These are phyloP conservation scores for Parafenestella ontariensis DNA, from an alignment of 2,329 filamentous ascomycete species.

Conservation along the genomic window DNA sequence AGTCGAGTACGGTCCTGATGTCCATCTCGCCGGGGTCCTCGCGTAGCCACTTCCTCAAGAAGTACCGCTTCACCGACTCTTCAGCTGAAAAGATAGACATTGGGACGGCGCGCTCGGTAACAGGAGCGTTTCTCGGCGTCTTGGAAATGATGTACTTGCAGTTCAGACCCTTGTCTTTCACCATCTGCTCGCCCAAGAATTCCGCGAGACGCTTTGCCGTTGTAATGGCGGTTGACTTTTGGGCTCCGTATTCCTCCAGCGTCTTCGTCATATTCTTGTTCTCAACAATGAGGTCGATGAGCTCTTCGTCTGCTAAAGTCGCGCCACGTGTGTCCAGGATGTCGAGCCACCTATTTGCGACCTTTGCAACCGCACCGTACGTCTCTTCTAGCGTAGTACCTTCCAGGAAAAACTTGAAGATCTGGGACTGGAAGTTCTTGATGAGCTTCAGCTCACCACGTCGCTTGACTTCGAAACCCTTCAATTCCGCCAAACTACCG, in stretches of 20 bases:
- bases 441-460: conserved; percentile 98
- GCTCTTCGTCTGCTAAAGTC: conserved; percentile 91
- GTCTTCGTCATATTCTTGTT: conserved; percentile 99
- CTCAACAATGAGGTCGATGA: conserved; percentile 99
- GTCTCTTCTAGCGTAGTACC: conserved; percentile 86
- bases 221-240: conserved; percentile 99
- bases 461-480: conserved; percentile 97
- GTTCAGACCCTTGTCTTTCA: conserved; percentile 98
- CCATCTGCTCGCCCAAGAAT: conserved; percentile 97
- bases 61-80: conserved; percentile 83
- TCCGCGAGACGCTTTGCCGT: conserved; percentile 94
- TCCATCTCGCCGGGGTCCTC: conserved; percentile 93
- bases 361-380: conserved; percentile 88
- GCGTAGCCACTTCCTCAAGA: conserved; percentile 92
- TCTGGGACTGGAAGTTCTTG: conserved; percentile 99
- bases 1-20: conserved; percentile 87
- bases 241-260: conserved; percentile 90
- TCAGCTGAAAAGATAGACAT: conserved; percentile 98
- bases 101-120: conserved; percentile 92
- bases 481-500: conserved; percentile 91
- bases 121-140: conserved; percentile 83
- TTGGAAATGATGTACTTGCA: conserved; percentile 99
- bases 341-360: conserved; percentile 96
- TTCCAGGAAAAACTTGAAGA: conserved; percentile 99
- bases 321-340: conserved; percentile 87